Conservation (phyloP, 2,329 filamentous ascomycete species). For the Claviceps citrina region DNA sequence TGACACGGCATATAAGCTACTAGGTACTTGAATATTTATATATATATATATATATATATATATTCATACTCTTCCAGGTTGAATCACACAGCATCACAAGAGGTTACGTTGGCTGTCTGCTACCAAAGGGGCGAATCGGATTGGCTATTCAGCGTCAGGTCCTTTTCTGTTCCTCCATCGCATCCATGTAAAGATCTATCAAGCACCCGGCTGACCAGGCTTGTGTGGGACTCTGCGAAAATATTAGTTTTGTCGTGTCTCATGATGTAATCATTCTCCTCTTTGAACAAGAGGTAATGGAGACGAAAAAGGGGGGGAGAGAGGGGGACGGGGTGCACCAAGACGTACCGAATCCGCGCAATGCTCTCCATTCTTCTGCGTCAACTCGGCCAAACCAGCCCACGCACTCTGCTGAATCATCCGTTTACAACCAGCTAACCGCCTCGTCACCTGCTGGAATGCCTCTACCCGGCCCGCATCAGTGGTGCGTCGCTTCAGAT, state of each 20-base stretch:
- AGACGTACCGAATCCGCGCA: constrained; percentile 67
- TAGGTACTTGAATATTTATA: no score
- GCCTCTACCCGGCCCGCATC: constrained; percentile 61
- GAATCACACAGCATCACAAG: no score
- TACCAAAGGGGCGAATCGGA: no score
- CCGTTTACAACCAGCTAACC: constrained; percentile 70
- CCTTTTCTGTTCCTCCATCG: constrained; percentile 36
- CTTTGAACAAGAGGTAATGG: background rate
- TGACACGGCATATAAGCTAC: no score
- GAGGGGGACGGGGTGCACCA: no score
- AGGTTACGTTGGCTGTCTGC: no score
- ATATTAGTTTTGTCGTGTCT: background rate
- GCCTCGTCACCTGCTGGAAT: constrained; percentile 83
- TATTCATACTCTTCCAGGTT: no score
- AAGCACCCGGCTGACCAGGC: constrained; percentile 92
- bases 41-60: no score
- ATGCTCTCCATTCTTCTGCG: constrained; percentile 71
- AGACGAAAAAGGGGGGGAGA: no score
- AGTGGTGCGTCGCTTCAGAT: constrained; percentile 50
- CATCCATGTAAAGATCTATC: constrained; percentile 93
- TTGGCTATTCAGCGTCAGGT: no score
- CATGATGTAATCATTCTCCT: no score
- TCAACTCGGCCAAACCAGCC: constrained; percentile 86
- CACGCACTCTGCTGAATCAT: constrained; percentile 68
- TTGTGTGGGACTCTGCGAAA: constrained; percentile 67